Percentiles rank a stretch among this genome's conserved stretches.
These are phyloP conservation scores for Lenzites betulinus DNA, from an alignment of 768 basidiomycete genomes.

Conservation along the genomic window DNA sequence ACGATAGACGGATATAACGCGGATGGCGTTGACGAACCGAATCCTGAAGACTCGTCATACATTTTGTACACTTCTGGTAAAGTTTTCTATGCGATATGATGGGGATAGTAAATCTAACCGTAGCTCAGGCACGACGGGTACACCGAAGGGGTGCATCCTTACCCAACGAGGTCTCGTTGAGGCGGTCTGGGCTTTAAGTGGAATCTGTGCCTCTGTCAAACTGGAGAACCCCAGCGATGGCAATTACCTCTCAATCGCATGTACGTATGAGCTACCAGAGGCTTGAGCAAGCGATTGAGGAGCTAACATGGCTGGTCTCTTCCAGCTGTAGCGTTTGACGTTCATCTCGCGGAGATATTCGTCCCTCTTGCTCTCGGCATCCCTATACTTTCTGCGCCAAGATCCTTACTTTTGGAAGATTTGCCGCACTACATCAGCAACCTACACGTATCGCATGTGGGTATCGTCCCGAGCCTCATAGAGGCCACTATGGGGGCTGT, in stretches of 20 bases:
- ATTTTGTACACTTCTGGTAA: conserved; percentile 54
- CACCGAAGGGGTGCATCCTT: conserved; percentile 52
- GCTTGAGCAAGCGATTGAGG: neutral
- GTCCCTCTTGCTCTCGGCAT: conserved; percentile 46
- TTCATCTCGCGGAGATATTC: conserved; percentile 49
- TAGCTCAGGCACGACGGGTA: conserved; percentile 50
- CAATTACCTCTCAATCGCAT: conserved; percentile 42
- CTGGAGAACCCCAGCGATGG: conserved; percentile 20
- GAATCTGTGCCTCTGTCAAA: conserved; percentile 25
- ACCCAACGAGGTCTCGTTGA: conserved; percentile 38
- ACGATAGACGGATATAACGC: conserved; percentile 33
- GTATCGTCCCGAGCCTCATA: conserved; percentile 54
- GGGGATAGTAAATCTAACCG: neutral
- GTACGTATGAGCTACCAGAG: conserved; percentile 33
- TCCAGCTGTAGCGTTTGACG: conserved; percentile 54
- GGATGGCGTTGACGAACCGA: conserved; percentile 33
- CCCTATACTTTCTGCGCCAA: conserved; percentile 44
- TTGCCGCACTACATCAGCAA: conserved; percentile 42
- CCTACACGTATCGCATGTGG: conserved; percentile 48
- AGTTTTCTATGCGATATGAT: neutral
- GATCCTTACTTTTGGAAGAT: conserved; percentile 42
- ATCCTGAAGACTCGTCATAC: conserved; percentile 41
- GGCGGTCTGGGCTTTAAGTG: conserved; percentile 34
- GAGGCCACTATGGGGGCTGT: conserved; percentile 46
- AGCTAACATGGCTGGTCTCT: neutral